Evolutionary conservation across 1,139 yeast genomes (phyloP).

Genomic region (Wickerhamiella pararugosa): DNA sequence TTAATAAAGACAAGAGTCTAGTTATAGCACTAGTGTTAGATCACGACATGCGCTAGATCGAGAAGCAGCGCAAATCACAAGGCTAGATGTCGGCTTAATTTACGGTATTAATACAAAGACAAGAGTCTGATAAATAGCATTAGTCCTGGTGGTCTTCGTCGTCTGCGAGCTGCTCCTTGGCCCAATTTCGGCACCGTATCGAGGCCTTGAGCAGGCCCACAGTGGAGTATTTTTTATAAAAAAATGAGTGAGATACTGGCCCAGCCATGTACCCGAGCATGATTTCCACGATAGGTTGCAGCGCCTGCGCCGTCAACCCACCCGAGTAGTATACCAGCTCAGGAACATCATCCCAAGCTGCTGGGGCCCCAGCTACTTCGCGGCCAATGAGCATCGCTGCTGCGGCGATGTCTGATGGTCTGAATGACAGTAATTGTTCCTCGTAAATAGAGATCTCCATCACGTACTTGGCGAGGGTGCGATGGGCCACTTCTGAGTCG

Average conservation of each 20-base stretch:
- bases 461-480: slow-evolving; percentile 83
- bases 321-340: slow-evolving; percentile 83
- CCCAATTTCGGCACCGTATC: slow-evolving; percentile 82
- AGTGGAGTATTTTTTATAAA: slow-evolving; percentile 85
- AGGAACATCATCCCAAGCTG: slow-evolving; percentile 44
- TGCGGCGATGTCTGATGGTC: slow-evolving; percentile 79
- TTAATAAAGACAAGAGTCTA: no score
- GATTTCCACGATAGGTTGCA: slow-evolving; percentile 56
- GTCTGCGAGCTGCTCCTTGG: slow-evolving; percentile 32
- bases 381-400: slow-evolving; percentile 85
- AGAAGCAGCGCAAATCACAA: neutral
- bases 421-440: slow-evolving; percentile 59
- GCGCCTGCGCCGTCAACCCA: slow-evolving; percentile 64
- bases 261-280: slow-evolving; percentile 58
- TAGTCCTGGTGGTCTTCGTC: neutral
- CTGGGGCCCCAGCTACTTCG: slow-evolving; percentile 47
- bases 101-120: no score
- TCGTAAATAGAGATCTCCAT: slow-evolving; percentile 73
- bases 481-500: slow-evolving; percentile 80
- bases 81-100: no score
- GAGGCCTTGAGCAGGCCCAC: slow-evolving; percentile 87
- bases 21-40: no score
- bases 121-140: neutral
- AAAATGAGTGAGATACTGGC: slow-evolving; percentile 86
- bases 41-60: no score